Evolutionary conservation across 495 filamentous ascomycete genomes (phyloP), one percentile per base, ranked within the genome.

Genomic region (Penicillium psychrofluorescens): DNA sequence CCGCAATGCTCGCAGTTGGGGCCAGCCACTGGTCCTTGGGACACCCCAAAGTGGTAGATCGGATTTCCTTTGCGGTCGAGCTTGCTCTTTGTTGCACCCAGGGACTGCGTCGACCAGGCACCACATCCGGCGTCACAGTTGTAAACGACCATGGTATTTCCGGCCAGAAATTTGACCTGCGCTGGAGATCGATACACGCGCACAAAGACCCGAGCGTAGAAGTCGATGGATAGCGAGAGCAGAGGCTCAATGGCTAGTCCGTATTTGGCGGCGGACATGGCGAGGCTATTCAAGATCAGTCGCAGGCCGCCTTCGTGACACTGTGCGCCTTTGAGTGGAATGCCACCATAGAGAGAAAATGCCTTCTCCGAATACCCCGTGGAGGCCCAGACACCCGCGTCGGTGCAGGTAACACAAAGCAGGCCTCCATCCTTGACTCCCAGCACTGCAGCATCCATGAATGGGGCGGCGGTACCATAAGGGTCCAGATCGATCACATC

Each of bases 401-500:
- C 92, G 0, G 92, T 99, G 63, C 92, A 97, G 7, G 92, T 99
- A 13, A 97, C 83, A 61, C 90, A 96, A 7, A 99, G 76, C 11
- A 99, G 72, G 12, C 94, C 92, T 5, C 88, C 90, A 46, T 95
- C 86, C 30, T 78, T 80, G 9, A 96, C 70, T 0, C 83, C 80
- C 55, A 94, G 88, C 1, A 97, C 73, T 4, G 94, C 88, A 4
- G 86, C 83, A 56, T 99, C 92, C 11, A 97, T 63, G 64, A 97
- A 97, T 1, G 90, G 85, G 22, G 82, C 84, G 0, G 94, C 92
- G 1, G 86, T 88, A 12, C 92, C 92, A 56, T 97, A 99, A 0
- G 92, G 92, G 60, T 99, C 92, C 13, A 99, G 77, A 58, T 99
- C 92, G 46, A 99, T 94, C 29, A 96, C 88, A 54, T 97, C 82